These are phyloP conservation scores for Boletus coccyginus DNA, from an alignment of 768 basidiomycete species.

Conservation along the genomic window DNA sequence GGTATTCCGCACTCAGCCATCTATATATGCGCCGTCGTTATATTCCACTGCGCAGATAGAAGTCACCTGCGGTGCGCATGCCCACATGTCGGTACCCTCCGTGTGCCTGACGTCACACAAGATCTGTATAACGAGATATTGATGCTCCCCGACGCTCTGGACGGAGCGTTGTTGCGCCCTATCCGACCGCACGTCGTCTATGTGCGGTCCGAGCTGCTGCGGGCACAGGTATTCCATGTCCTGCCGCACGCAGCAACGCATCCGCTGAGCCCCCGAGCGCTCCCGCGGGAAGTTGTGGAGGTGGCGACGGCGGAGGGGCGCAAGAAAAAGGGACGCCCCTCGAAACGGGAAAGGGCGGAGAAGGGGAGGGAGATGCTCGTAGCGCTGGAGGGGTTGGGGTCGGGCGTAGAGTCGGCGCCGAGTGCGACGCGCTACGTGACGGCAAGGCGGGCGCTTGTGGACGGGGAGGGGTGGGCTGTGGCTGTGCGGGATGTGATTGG, in stretches of 20 bases:
- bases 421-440: constrained; percentile 40
- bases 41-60: constrained; percentile 52
- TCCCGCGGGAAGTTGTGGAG: constrained; percentile 68
- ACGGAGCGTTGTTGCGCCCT: constrained; percentile 37
- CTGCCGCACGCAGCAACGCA: constrained; percentile 50
- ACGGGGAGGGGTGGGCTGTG: constrained; percentile 12
- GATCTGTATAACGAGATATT: constrained; percentile 56
- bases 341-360: constrained; percentile 55
- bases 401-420: constrained; percentile 21
- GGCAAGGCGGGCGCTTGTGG: constrained; percentile 42
- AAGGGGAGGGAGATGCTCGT: constrained; percentile 50
- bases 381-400: constrained; percentile 44
- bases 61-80: constrained; percentile 53
- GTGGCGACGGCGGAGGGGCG: constrained; percentile 27
- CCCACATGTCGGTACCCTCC: no score
- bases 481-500: constrained; percentile 41
- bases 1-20: constrained; percentile 68
- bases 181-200: constrained; percentile 52
- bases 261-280: constrained; percentile 56
- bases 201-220: constrained; percentile 47
- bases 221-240: constrained; percentile 54
- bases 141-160: constrained; percentile 45
- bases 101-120: constrained; percentile 28
- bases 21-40: constrained; percentile 48
- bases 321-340: constrained; percentile 63